Evolutionary conservation across 257 asterid species (phyloP).

Genomic region (Echites panduratus): DNA sequence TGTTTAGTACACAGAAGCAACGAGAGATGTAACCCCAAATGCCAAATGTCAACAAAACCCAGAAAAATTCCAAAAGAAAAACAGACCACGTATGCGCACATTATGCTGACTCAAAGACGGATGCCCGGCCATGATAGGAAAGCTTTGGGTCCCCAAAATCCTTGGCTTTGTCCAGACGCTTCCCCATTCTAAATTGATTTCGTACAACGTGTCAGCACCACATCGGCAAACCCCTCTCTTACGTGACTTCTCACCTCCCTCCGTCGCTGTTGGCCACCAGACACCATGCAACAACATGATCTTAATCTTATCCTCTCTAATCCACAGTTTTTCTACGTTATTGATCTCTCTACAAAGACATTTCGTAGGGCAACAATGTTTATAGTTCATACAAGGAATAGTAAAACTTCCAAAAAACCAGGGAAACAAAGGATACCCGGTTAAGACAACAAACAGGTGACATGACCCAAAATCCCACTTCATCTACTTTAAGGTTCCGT

Average conservation of each 20-base stretch:
- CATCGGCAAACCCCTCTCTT: not conserved
- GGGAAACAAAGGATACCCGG: no score
- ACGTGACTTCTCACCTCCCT: not conserved
- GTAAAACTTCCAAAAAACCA: no score
- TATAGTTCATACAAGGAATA: no score
- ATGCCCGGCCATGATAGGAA: constrained; percentile 18
- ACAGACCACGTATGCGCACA: constrained; percentile 21
- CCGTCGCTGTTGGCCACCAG: not conserved
- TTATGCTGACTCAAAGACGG: constrained; percentile 1
- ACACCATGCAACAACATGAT: not conserved
- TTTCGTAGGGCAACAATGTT: not conserved
- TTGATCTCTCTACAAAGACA: not conserved
- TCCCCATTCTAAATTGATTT: constrained; percentile 11
- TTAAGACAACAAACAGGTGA: no score
- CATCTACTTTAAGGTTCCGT: not conserved
- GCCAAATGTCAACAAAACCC: constrained; percentile 3
- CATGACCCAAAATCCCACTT: not conserved
- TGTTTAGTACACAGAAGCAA: not conserved
- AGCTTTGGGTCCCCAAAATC: constrained; percentile 24
- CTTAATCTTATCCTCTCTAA: not conserved
- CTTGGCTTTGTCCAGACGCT: constrained; percentile 26
- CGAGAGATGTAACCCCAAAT: not conserved
- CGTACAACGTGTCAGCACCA: constrained; percentile 10
- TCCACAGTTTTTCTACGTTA: no score
- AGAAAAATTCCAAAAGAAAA: not conserved